These are phyloP conservation scores for Colletotrichum spinosum DNA, from an alignment of 2,329 filamentous ascomycete species.

Conservation along the genomic window DNA sequence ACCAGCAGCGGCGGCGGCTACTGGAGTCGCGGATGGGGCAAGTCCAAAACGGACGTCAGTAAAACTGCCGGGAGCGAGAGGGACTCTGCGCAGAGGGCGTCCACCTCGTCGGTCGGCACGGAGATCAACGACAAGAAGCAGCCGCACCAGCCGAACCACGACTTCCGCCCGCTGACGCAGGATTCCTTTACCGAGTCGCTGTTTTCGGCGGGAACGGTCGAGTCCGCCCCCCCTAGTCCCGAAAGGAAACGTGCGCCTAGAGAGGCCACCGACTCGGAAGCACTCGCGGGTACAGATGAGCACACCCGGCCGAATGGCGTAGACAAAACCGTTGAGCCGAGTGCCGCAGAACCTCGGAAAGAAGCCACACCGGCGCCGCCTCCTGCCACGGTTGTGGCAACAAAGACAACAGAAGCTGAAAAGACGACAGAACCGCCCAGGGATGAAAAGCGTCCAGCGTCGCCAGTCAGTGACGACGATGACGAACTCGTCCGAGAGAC, in stretches of 20 bases:
- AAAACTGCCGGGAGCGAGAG: constrained; percentile 30
- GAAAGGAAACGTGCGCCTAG: constrained; percentile 10
- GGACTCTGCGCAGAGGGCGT: constrained; percentile 39
- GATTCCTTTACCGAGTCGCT: constrained; percentile 59
- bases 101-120: constrained; percentile 23
- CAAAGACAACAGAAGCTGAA: too few relatives aligned
- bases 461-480: constrained; percentile 4
- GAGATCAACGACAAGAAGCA: constrained; percentile 18
- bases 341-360: neutral
- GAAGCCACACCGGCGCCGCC: neutral
- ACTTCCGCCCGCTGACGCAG: constrained; percentile 50
- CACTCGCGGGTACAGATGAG: too few relatives aligned
- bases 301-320: neutral
- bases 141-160: constrained; percentile 18
- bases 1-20: constrained; percentile 27
- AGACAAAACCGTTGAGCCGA: constrained; percentile 1
- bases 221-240: constrained; percentile 29
- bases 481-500: constrained; percentile 19
- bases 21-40: constrained; percentile 49
- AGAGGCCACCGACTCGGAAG: too few relatives aligned
- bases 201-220: constrained; percentile 49
- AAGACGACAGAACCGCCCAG: neutral
- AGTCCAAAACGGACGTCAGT: constrained; percentile 36
- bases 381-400: too few relatives aligned
- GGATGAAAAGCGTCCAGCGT: constrained; percentile 2